Evolutionary conservation across 495 filamentous ascomycete species (phyloP).

Genomic region (Tuber magnatum): DNA sequence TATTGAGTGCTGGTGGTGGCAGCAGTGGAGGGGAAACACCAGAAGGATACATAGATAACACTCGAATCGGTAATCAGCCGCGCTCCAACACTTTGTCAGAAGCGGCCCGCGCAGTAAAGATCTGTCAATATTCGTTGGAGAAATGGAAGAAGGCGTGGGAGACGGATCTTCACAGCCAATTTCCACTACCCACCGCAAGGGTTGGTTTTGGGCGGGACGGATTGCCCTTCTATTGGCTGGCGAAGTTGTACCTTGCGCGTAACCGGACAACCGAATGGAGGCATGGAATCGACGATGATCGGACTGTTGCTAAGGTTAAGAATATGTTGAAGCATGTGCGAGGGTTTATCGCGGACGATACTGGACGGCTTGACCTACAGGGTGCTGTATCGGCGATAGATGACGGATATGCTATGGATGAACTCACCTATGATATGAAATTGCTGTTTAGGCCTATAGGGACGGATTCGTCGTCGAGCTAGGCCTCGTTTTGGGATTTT

Average conservation of each 20-base stretch:
- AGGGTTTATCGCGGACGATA: constrained; percentile 39
- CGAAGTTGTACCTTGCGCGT: constrained; percentile 43
- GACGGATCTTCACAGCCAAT: constrained; percentile 56
- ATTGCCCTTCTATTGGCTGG: constrained; percentile 60
- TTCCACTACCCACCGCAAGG: constrained; percentile 49
- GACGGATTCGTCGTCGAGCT: neutral
- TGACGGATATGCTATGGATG: constrained; percentile 52
- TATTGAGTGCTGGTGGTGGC: constrained; percentile 36
- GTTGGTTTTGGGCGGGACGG: constrained; percentile 60
- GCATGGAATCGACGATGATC: constrained; percentile 42
- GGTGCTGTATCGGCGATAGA: constrained; percentile 46
- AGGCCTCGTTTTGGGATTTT: neutral
- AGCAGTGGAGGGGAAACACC: constrained; percentile 51
- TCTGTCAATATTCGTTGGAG: constrained; percentile 48
- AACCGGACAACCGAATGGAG: constrained; percentile 32
- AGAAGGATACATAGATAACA: constrained; percentile 39
- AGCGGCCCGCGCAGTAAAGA: constrained; percentile 39
- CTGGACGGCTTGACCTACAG: constrained; percentile 25
- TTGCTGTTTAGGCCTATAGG: constrained; percentile 54
- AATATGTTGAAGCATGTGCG: constrained; percentile 53
- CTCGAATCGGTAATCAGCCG: constrained; percentile 4
- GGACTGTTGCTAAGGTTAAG: constrained; percentile 54
- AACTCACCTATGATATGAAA: constrained; percentile 61
- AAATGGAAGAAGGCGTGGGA: constrained; percentile 63
- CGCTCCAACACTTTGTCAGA: constrained; percentile 29